Evolutionary conservation across 202 grass and related monocot species (phyloP).

Genomic region (Brachypodium distachyon): DNA sequence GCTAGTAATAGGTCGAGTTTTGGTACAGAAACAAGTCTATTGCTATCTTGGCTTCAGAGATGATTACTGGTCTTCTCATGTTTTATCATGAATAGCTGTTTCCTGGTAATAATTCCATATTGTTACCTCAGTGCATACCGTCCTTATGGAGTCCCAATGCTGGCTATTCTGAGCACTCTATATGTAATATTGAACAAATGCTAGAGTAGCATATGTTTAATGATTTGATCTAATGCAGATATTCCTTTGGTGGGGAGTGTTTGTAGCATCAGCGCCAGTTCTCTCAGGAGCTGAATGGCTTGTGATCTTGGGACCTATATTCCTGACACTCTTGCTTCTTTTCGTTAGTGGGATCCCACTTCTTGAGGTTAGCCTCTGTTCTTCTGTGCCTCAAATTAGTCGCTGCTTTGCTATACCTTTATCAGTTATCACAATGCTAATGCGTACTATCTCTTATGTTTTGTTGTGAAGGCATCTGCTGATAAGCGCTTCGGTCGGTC

Average conservation of each 20-base stretch:
- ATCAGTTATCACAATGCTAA: not conserved
- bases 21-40: not conserved
- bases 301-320: conserved; percentile 70
- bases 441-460: not conserved
- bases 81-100: not conserved
- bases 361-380: conserved; percentile 54
- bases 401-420: not conserved
- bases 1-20: not conserved
- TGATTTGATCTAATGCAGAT: conserved; percentile 43
- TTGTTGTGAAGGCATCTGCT: conserved; percentile 53
- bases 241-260: conserved; percentile 95
- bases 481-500: conserved; percentile 51
- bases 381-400: not conserved
- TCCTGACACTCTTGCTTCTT: conserved; percentile 74
- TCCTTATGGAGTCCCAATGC: not conserved
- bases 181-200: not conserved
- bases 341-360: conserved; percentile 94
- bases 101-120: not conserved
- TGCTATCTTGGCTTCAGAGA: not conserved
- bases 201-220: not conserved
- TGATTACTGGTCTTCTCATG: not conserved
- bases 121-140: not conserved
- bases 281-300: conserved; percentile 81
- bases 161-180: not conserved
- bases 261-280: conserved; percentile 79